Conservation (phyloP, 2,329 filamentous ascomycete species). For the Paecilomyces sp. region DNA sequence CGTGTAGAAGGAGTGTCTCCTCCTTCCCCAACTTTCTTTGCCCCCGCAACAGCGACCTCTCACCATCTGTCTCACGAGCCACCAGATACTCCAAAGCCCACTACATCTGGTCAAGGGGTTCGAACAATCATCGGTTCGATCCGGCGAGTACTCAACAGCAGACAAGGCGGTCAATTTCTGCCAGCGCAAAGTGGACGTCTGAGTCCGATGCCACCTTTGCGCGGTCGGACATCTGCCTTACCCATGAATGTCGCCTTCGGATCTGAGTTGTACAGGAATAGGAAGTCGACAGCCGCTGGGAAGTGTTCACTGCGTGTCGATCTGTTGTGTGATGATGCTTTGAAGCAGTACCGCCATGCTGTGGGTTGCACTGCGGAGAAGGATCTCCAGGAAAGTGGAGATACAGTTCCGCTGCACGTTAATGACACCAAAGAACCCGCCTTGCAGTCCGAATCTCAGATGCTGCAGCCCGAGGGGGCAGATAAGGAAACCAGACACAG, state of each 20-base stretch:
- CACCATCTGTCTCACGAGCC: conserved; percentile 22
- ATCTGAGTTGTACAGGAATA: conserved; percentile 36
- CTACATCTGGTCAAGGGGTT: conserved; percentile 55
- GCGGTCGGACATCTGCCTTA: conserved; percentile 33
- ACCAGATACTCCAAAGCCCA: conserved; percentile 18
- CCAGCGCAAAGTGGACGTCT: conserved; percentile 28
- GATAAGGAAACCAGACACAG: conserved; percentile 35
- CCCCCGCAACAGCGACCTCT: conserved; percentile 17
- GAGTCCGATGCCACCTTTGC: conserved; percentile 23
- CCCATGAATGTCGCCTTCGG: conserved; percentile 39
- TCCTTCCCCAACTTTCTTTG: conserved; percentile 35
- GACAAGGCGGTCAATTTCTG: conserved; percentile 28
- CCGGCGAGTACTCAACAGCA: conserved; percentile 68
- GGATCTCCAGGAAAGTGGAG: conserved; percentile 11
- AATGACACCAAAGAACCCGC: conserved; percentile 4
- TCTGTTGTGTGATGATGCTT: conserved; percentile 68
- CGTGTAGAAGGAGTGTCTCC: conserved; percentile 63
- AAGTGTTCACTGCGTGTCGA: conserved; percentile 64
- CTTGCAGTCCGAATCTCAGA: background rate
- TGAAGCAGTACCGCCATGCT: conserved; percentile 71
- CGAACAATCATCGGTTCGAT: conserved; percentile 82
- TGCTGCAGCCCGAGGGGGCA: conserved; percentile 9
- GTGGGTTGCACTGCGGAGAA: conserved; percentile 55
- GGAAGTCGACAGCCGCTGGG: conserved; percentile 23
- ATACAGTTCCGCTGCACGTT: conserved; percentile 3